Conservation (phyloP, 164 flowering plant genomes). For the Magnolia kwangsiensis region DNA sequence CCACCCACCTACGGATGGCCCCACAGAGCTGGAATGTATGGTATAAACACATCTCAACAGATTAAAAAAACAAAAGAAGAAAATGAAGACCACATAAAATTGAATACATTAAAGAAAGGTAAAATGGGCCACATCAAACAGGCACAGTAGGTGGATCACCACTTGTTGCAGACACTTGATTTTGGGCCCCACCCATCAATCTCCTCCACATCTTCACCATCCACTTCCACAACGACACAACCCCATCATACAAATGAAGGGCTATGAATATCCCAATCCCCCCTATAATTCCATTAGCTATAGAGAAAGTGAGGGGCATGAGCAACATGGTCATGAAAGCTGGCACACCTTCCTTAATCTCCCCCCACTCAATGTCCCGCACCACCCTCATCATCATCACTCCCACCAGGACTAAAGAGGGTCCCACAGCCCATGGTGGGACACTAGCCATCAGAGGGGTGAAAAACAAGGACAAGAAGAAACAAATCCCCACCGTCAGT, state of each 20-base stretch:
- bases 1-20: no score
- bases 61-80: no score
- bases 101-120: not conserved
- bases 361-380: conserved; percentile 69
- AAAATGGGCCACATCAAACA: conserved; percentile 15
- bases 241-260: conserved; percentile 45
- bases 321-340: conserved; percentile 77
- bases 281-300: conserved; percentile 75
- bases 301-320: conserved; percentile 84
- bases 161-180: conserved; percentile 63
- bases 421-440: conserved; percentile 93
- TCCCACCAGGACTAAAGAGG: conserved; percentile 75
- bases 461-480: conserved; percentile 59
- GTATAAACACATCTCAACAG: no score
- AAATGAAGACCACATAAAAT: no score
- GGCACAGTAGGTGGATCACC: conserved; percentile 17
- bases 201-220: conserved; percentile 35
- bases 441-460: conserved; percentile 63
- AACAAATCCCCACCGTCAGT: conserved; percentile 47
- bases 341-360: conserved; percentile 60
- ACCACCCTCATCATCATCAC: conserved; percentile 84
- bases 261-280: conserved; percentile 66
- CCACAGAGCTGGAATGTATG: no score
- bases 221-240: conserved; percentile 33
- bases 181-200: conserved; percentile 36